A percentile compares a stretch with the other conserved stretches of the same genome.
These are phyloP conservation scores for Diplodia scrobiculata DNA, from an alignment of 2,329 filamentous ascomycete genomes.

Conservation along the genomic window DNA sequence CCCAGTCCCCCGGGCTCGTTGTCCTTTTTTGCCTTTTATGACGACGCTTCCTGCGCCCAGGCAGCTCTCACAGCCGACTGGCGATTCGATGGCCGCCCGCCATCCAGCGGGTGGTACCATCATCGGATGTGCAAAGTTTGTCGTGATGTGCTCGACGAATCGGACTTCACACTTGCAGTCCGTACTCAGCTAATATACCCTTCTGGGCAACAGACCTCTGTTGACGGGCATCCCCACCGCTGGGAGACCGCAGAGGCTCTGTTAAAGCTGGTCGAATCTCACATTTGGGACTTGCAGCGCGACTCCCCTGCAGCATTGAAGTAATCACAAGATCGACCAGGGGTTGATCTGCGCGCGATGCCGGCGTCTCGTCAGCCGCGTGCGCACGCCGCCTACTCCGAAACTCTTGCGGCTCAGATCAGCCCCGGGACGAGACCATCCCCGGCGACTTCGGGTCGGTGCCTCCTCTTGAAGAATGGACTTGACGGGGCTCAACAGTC, in stretches of 20 bases:
- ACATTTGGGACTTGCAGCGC: constrained; percentile 42
- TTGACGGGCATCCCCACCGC: constrained; percentile 47
- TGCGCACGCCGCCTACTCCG: too few species aligned
- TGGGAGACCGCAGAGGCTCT: constrained; percentile 46
- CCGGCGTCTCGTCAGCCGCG: too few species aligned
- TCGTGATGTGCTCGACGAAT: constrained; percentile 68
- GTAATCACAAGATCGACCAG: constrained; percentile 45
- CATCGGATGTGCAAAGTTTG: constrained; percentile 48
- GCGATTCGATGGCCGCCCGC: too few species aligned
- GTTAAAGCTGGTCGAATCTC: constrained; percentile 38
- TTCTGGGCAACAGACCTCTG: constrained; percentile 45
- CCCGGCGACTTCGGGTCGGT: too few species aligned
- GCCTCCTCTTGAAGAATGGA: too few species aligned
- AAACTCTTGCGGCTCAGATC: constrained; percentile 31
- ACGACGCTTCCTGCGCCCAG: too few species aligned
- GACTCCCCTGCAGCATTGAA: constrained; percentile 53
- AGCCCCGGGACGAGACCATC: too few species aligned
- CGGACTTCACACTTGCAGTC: constrained; percentile 49
- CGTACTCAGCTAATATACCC: constrained; percentile 51
- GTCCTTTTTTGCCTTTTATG: too few species aligned
- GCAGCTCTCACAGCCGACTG: too few species aligned
- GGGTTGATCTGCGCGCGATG: constrained; percentile 11
- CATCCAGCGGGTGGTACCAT: too few species aligned
- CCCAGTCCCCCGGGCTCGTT: too few species aligned
- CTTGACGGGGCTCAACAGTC: too few species aligned